Evolutionary conservation across 148 eudicot genomes (phyloP), one percentile per base, ranked within the genome.

Genomic region (Nepenthes gracilis): DNA sequence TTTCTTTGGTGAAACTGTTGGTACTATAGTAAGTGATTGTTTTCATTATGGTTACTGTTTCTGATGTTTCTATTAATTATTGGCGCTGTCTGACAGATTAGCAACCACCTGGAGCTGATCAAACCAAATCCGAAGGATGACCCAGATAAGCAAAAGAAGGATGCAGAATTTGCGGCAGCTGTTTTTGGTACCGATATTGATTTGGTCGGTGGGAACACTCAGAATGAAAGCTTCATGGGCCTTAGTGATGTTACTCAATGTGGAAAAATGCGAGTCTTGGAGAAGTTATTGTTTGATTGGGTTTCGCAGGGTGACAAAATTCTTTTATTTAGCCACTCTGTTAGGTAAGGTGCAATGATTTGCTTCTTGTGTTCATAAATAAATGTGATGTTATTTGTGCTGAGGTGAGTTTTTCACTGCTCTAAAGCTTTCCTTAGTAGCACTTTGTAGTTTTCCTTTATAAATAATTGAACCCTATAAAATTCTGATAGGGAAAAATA

Each of bases 81-180:
- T 71, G 38, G 45, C 37, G 15, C 2, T 2, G 38, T 68, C 54
- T 72, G 48, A 66, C 83, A 93, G 98, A 77, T 93, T 49, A 88
- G 98, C 84, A 93, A 93, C 74, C 98, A 93, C 66, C 66, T 93
- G 74, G 98, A 93, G 80, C 85, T 93, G 51, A 93, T 93, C 61
- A 93, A 93, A 70, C 98, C 98, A 60, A 93, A 82, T 77, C 85
- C 96, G 53, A 86, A 73, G 67, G 98, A 93, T 73, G 95, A 93
- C 23, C 70, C 52, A 33, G 88, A 86, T 13, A 93, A 93, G 69
- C 95, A 88, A 70, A 74, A 66, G 68, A 93, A 78, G 76, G 98
- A 93, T 79, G 86, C 84, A 54, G 89, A 84, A 64, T 84, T 93
- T 76, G 86, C 89, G n/a, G 74, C 80, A 57, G 82, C 80, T 47